phyloP scores from a whole-genome alignment of 140 eudicot species.

The Ambrosia hybrid region DNA sequence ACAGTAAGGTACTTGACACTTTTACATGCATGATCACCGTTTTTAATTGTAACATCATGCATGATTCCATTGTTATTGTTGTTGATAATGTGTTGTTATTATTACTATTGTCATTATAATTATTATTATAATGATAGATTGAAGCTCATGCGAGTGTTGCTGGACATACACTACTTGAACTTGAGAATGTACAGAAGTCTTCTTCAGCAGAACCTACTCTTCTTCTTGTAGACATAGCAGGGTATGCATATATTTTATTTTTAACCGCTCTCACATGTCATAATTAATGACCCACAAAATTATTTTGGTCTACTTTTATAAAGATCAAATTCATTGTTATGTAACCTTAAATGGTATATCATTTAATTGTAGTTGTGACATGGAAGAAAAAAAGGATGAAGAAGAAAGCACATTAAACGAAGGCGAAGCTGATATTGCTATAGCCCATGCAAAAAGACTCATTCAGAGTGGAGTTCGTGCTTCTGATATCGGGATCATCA shows the following conservation, averaged over 20 bases:
- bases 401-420: conserved; percentile 97
- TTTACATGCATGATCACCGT: background rate
- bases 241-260: conserved; percentile 37
- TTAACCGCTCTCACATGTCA: background rate
- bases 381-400: conserved; percentile 99
- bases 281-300: background rate
- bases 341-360: background rate
- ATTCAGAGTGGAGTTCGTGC: conserved; percentile 81
- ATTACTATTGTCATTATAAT: background rate
- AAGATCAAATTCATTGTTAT: no score
- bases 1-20: conserved; percentile 63
- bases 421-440: conserved; percentile 96
- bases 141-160: conserved; percentile 97
- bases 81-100: background rate
- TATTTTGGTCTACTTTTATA: background rate
- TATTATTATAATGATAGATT: conserved; percentile 58
- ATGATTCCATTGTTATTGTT: background rate
- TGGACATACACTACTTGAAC: conserved; percentile 70
- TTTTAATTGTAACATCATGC: conserved; percentile 5
- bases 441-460: conserved; percentile 90
- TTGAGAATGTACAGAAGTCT: conserved; percentile 68
- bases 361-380: conserved; percentile 63
- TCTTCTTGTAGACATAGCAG: conserved; percentile 88
- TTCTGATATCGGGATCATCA: conserved; percentile 79
- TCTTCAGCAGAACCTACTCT: conserved; percentile 86